Conservation (phyloP, 2,329 filamentous ascomycete genomes). For the Colletotrichum phormii region DNA sequence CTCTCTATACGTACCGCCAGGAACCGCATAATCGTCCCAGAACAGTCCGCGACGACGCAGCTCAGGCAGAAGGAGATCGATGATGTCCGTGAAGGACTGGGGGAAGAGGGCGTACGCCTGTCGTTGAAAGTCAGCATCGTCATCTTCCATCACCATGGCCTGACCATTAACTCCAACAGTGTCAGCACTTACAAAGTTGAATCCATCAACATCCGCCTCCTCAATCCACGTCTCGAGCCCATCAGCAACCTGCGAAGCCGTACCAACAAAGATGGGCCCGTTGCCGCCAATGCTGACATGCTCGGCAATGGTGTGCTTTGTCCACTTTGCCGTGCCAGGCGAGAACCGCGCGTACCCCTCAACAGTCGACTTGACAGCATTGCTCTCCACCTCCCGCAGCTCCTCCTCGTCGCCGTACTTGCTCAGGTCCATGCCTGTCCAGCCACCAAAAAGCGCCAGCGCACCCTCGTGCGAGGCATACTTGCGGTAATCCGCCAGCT, state of each 20-base stretch:
- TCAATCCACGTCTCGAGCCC: conserved; percentile 74
- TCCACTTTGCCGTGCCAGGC: conserved; percentile 75
- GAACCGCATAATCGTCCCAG: conserved; percentile 64
- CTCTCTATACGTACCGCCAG: conserved; percentile 70
- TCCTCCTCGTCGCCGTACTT: conserved; percentile 75
- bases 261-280: conserved; percentile 73
- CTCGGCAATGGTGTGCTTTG: conserved; percentile 75
- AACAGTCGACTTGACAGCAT: conserved; percentile 69
- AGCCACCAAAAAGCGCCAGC: conserved; percentile 77
- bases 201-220: conserved; percentile 79
- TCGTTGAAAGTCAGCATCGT: background rate
- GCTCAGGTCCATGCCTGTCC: conserved; percentile 71
- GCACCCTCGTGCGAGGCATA: conserved; percentile 74
- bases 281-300: conserved; percentile 77
- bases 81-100: conserved; percentile 75
- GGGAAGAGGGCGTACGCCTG: conserved; percentile 75
- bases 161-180: background rate
- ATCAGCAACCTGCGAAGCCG: conserved; percentile 73
- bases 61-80: conserved; percentile 74
- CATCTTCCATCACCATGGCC: background rate
- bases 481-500: conserved; percentile 70
- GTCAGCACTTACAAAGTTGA: conserved; percentile 70
- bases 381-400: conserved; percentile 69
- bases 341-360: conserved; percentile 67
- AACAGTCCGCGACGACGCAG: conserved; percentile 69